phyloP scores from a whole-genome alignment of 192 early-diverging fungal species.

The Gamsiella multidivaricata region DNA sequence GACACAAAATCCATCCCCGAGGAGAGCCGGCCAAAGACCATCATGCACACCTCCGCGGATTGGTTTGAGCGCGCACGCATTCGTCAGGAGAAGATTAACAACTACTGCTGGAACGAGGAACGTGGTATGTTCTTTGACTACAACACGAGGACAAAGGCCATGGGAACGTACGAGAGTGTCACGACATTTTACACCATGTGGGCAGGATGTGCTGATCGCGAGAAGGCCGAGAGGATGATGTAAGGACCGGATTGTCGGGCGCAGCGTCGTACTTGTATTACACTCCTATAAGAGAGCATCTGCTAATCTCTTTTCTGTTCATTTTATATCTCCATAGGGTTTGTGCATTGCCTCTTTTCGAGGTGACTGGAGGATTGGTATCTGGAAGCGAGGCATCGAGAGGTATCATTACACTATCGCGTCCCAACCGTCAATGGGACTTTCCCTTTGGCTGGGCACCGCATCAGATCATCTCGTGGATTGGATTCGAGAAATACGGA shows the following conservation, averaged over 20 bases:
- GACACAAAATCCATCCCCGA: background rate
- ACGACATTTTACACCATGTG: conserved; percentile 94
- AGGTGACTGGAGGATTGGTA: conserved; percentile 92
- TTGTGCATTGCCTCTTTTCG: conserved; percentile 78
- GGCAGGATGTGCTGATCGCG: conserved; percentile 80
- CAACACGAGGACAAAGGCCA: conserved; percentile 75
- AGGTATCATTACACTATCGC: conserved; percentile 79
- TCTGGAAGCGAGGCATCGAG: conserved; percentile 92
- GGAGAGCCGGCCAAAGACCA: conserved; percentile 35
- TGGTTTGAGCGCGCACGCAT: conserved; percentile 75
- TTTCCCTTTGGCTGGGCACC: conserved; percentile 97
- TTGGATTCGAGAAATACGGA: conserved; percentile 87
- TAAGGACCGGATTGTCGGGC: no score
- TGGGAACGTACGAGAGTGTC: conserved; percentile 86
- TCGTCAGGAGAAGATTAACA: conserved; percentile 75
- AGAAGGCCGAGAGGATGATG: conserved; percentile 85
- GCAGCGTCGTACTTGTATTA: no score
- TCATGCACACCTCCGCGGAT: conserved; percentile 59
- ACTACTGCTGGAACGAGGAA: conserved; percentile 87
- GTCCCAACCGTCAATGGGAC: conserved; percentile 98
- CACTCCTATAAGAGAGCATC: no score
- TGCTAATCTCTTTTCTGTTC: no score
- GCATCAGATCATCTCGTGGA: conserved; percentile 98
- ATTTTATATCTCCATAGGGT: conserved; percentile 1
- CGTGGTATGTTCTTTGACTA: conserved; percentile 91